Evolutionary conservation across 2,329 filamentous ascomycete genomes (phyloP).

Genomic region (Aspergillus sp.): DNA sequence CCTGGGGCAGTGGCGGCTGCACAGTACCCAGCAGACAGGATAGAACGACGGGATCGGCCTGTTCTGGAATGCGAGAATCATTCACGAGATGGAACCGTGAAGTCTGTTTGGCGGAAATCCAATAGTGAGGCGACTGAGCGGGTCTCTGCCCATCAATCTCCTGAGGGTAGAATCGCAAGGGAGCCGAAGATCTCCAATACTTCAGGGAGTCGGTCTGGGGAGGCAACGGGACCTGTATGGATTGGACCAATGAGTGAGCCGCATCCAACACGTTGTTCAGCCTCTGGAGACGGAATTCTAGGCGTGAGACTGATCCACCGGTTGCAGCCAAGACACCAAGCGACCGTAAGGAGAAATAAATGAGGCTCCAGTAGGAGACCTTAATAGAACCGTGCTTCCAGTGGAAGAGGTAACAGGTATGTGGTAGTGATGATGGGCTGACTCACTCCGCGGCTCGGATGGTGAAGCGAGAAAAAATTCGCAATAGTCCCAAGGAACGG

Average conservation of each 20-base stretch:
- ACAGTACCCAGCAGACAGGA: conserved; percentile 8
- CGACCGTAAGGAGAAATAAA: too few relatives aligned
- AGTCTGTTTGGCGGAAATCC: conserved; percentile 19
- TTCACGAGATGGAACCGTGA: conserved; percentile 17
- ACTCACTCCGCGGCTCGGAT: too few relatives aligned
- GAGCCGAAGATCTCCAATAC: too few relatives aligned
- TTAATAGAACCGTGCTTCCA: too few relatives aligned
- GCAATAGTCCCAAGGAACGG: too few relatives aligned
- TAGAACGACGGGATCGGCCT: conserved; percentile 8
- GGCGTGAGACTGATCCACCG: neutral
- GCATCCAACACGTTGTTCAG: neutral
- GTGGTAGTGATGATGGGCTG: too few relatives aligned
- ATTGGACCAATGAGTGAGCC: neutral
- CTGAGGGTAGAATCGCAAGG: neutral
- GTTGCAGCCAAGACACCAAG: neutral
- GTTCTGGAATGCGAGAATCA: conserved; percentile 21
- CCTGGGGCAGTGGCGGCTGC: neutral
- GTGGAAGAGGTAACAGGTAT: too few relatives aligned
- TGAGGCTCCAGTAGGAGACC: too few relatives aligned
- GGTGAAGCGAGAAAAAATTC: too few relatives aligned
- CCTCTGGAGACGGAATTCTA: neutral
- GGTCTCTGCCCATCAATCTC: conserved; percentile 6
- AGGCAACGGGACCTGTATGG: neutral
- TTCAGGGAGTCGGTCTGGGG: neutral
- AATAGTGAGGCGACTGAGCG: conserved; percentile 21